Conservation (phyloP, 495 filamentous ascomycete species). For the Penicillium maclennaniae region DNA sequence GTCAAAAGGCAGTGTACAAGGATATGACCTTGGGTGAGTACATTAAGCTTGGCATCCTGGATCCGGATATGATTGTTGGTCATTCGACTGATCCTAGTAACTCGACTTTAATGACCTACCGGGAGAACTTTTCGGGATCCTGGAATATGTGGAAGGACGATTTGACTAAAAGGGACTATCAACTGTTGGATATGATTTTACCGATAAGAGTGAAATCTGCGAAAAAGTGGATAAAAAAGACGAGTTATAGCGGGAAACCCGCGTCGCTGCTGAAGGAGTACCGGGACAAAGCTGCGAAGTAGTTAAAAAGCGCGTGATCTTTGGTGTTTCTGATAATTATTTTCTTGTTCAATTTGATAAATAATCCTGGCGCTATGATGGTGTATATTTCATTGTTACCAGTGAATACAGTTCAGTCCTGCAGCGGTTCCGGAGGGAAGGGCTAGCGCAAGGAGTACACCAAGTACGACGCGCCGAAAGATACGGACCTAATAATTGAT, state of each 20-base stretch:
- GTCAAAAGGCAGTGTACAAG: neutral
- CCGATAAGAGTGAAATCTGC: conserved; percentile 40
- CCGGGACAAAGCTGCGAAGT: too few species aligned
- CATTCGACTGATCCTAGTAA: conserved; percentile 40
- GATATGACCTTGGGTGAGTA: neutral
- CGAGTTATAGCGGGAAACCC: conserved; percentile 2
- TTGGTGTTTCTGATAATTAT: too few species aligned
- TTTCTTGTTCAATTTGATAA: too few species aligned
- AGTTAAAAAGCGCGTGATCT: too few species aligned
- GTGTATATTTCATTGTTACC: too few species aligned
- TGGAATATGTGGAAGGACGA: conserved; percentile 46
- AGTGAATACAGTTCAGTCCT: too few species aligned
- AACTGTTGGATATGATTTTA: conserved; percentile 49
- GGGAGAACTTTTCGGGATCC: conserved; percentile 52
- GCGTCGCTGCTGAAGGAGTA: conserved; percentile 2
- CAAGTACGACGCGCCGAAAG: too few species aligned
- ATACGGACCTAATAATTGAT: too few species aligned
- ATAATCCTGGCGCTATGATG: too few species aligned
- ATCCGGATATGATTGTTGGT: conserved; percentile 21
- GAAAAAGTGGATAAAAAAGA: conserved; percentile 23
- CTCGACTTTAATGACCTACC: conserved; percentile 41
- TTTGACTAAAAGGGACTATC: conserved; percentile 45
- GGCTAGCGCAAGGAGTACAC: too few species aligned
- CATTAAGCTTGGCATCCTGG: neutral
- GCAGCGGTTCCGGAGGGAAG: too few species aligned